Percentiles rank a stretch among this genome's conserved stretches.
Evolutionary conservation across 352 stramenopile genomes (phyloP).

Genomic region (Globisporangium iwayamae): DNA sequence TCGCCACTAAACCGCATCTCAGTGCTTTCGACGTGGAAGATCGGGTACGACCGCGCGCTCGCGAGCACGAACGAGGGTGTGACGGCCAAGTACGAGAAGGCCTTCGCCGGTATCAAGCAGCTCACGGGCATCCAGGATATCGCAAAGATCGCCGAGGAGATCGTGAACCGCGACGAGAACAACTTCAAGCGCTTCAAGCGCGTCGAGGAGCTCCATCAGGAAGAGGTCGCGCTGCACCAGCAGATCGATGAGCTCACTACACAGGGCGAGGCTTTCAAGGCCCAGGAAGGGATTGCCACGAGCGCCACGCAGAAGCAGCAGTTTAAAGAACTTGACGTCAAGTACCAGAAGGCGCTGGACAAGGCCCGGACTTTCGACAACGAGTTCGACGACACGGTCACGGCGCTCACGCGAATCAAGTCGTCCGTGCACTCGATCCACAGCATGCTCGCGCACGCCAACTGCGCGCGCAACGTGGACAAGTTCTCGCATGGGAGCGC

Average conservation of each 20-base stretch:
- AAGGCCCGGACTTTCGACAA: constrained; percentile 44
- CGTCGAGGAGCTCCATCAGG: constrained; percentile 60
- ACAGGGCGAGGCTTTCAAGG: constrained; percentile 65
- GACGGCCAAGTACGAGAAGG: constrained; percentile 58
- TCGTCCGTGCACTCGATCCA: constrained; percentile 71
- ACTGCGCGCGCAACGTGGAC: constrained; percentile 37
- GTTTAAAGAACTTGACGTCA: constrained; percentile 34
- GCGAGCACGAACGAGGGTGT: constrained; percentile 36
- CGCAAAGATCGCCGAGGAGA: constrained; percentile 39
- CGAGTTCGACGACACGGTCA: constrained; percentile 56
- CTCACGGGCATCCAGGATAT: constrained; percentile 55
- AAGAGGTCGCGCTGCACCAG: constrained; percentile 45
- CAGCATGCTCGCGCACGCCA: constrained; percentile 59
- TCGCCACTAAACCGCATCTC: constrained; percentile 43
- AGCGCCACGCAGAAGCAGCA: constrained; percentile 56
- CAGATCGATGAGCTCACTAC: constrained; percentile 45
- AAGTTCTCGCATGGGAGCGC: constrained; percentile 25
- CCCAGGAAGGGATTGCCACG: constrained; percentile 59
- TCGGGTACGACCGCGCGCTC: constrained; percentile 63
- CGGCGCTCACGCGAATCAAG: constrained; percentile 54
- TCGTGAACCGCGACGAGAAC: constrained; percentile 58
- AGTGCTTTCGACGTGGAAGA: constrained; percentile 69
- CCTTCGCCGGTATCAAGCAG: constrained; percentile 57
- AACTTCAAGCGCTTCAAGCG: constrained; percentile 83
- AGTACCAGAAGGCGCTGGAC: constrained; percentile 34